Evolutionary conservation across 2,329 filamentous ascomycete species (phyloP).

Genomic region (Nemania sp.): DNA sequence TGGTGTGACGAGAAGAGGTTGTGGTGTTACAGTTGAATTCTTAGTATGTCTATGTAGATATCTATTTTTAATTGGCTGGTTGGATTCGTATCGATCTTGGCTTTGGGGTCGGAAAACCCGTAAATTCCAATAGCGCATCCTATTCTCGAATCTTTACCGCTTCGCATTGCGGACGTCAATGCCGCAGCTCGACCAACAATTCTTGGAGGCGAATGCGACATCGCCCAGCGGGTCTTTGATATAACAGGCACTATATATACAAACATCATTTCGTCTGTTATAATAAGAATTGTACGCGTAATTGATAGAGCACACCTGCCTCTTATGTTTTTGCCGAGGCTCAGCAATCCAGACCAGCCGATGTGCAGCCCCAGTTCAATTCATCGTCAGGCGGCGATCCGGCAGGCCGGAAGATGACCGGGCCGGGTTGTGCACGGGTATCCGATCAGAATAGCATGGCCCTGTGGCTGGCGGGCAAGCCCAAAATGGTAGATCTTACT

Average conservation of each 20-base stretch:
- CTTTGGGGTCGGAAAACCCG: background rate
- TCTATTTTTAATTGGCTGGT: no score
- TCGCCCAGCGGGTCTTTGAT: slow-evolving; percentile 5
- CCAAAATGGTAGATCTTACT: no score
- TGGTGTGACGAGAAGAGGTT: no score
- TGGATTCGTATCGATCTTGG: background rate
- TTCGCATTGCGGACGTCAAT: background rate
- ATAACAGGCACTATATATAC: background rate
- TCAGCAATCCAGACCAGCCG: no score
- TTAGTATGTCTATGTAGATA: background rate
- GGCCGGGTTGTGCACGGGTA: slow-evolving; percentile 13
- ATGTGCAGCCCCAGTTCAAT: background rate
- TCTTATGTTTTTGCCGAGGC: no score
- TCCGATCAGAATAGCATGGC: background rate
- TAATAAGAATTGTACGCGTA: no score
- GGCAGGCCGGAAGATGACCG: slow-evolving; percentile 15
- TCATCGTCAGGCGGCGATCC: slow-evolving; percentile 12
- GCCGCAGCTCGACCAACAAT: background rate
- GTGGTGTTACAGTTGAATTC: background rate
- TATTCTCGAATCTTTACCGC: slow-evolving; percentile 1
- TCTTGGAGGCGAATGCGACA: background rate
- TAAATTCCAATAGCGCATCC: slow-evolving; percentile 1
- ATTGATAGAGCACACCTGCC: no score
- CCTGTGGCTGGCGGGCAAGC: slow-evolving; percentile 18
- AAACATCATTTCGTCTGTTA: no score